Conservation (phyloP, 257 asterid species). For the Rehmannia glutinosa region DNA sequence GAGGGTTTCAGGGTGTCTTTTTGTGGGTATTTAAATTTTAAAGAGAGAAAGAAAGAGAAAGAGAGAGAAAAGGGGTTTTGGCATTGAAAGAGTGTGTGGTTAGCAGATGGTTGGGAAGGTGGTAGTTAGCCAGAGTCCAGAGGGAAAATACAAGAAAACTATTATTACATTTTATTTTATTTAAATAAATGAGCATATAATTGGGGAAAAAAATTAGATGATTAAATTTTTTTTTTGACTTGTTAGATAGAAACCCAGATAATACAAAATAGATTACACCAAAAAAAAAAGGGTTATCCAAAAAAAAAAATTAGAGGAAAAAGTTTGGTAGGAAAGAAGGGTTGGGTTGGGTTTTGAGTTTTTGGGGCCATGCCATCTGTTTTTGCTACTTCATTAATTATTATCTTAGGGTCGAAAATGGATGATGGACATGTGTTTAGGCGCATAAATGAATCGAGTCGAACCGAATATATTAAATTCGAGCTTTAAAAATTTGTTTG, state of each 20-base stretch:
- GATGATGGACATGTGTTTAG: too few species aligned
- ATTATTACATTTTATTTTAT: neutral
- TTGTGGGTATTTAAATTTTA: too few species aligned
- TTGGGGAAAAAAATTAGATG: too few species aligned
- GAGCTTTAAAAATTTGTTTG: too few species aligned
- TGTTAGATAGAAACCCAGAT: too few species aligned
- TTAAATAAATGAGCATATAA: neutral
- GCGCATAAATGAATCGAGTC: too few species aligned
- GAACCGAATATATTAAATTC: too few species aligned
- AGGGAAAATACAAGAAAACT: neutral
- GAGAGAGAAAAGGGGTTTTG: neutral
- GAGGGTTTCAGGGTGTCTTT: too few species aligned
- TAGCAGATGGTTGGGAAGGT: slow-evolving; percentile 54
- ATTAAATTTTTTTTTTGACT: too few species aligned
- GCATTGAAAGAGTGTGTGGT: slow-evolving; percentile 56
- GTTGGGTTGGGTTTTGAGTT: neutral
- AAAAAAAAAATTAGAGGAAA: neutral
- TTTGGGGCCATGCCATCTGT: too few species aligned
- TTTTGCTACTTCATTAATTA: neutral
- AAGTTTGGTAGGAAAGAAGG: slow-evolving; percentile 25
- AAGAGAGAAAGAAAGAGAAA: neutral
- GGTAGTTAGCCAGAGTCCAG: slow-evolving; percentile 30
- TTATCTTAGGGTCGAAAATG: neutral
- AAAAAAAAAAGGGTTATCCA: too few species aligned
- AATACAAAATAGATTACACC: too few species aligned